These are phyloP conservation scores for Cryptococcus sp. DNA, from an alignment of 1,284 basidiomycete genomes.

Conservation along the genomic window DNA sequence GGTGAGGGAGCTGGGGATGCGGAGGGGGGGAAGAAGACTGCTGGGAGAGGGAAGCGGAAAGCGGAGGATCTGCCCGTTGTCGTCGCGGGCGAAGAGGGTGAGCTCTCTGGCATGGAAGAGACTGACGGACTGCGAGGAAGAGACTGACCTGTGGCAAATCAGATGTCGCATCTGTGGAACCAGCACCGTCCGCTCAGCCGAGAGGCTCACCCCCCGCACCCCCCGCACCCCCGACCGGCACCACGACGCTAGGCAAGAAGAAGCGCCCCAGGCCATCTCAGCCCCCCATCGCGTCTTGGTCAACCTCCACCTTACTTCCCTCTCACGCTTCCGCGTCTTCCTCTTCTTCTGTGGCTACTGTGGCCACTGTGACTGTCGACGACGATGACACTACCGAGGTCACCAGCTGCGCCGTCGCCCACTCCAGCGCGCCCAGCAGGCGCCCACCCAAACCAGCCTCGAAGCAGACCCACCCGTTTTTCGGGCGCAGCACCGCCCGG, in stretches of 20 bases:
- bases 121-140: not conserved
- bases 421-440: not conserved
- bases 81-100: not conserved
- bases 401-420: not conserved
- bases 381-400: slow-evolving; percentile 4
- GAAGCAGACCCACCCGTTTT: not conserved
- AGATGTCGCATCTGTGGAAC: not conserved
- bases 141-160: not conserved
- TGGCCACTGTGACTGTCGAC: not conserved
- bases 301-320: slow-evolving; percentile 1
- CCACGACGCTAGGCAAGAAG: not conserved
- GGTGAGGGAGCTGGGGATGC: slow-evolving; percentile 1
- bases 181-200: not conserved
- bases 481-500: not conserved
- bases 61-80: not conserved
- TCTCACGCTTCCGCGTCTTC: not conserved
- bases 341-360: not conserved
- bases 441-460: not conserved
- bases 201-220: not conserved
- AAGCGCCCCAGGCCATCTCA: slow-evolving; percentile 6
- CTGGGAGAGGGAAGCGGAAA: slow-evolving; percentile 5
- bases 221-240: slow-evolving; percentile 1
- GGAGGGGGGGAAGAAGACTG: not conserved
- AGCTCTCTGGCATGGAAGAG: not conserved
- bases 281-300: slow-evolving; percentile 7